Evolutionary conservation across 208 protist genomes (phyloP), one percentile per base, ranked within the genome.

Genomic region (Porcisia hertigi): DNA sequence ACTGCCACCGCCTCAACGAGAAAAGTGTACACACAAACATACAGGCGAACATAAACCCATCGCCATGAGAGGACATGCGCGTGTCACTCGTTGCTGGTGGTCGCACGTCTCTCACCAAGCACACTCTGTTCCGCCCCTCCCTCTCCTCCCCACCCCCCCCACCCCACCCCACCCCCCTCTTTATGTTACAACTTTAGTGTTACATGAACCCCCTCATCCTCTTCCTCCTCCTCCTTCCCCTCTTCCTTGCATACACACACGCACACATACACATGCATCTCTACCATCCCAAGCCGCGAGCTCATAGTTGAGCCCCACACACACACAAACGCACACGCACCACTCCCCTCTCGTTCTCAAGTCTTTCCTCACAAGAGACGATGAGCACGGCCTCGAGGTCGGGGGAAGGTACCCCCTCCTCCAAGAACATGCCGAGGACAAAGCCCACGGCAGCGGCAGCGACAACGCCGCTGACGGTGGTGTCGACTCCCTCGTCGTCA

Each of bases 341-440:
- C 4, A 18, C 9, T 16, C 39, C n/a, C n/a, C 7, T 36, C 43
- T 5, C 18, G 5, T 4, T 8, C 8, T 69, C 45, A 49, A 49
- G 45, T 49, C 3, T 9, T 49, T 41, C 43, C 23, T 25, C 6
- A 20, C 20, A 54, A 18, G 18, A 4, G 8, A 5, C 36, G 47
- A 71, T 71, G 66, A 59, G 49, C 66, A 58, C 47, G 0, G 47
- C 45, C 25, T n/a, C 66, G 45, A 55, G 55, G 49, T 14, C 66
- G 49, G 8, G 34, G 41, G 34, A 25, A 23, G 16, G 60, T 23
- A 34, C 2, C n/a, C 25, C 60, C 23, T 65, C 60, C 60, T 5
- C 25, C 60, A 65, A 23, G 14, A 5, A 16, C 20, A 16, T 34
- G 20, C 60, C 11, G n/a, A 65, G 3, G 45, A 9, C 45, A 9